These are phyloP conservation scores for Ramichloridium luteum DNA, from an alignment of 2,329 filamentous ascomycete genomes.

Conservation along the genomic window DNA sequence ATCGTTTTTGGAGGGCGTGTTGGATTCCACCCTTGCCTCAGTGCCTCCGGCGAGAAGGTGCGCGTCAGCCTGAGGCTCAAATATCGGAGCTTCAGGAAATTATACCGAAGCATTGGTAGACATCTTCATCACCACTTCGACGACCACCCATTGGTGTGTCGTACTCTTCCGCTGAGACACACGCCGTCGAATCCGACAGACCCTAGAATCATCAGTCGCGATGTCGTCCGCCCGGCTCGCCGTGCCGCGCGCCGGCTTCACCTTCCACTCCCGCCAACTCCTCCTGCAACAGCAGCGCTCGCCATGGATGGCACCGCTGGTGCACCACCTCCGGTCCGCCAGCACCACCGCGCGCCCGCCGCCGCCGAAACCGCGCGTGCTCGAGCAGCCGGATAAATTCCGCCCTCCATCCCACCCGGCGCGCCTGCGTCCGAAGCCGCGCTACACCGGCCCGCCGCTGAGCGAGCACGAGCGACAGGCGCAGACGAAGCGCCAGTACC, in stretches of 20 bases:
- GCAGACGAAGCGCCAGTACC: constrained; percentile 61
- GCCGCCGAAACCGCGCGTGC: constrained; percentile 50
- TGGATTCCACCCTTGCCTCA: too few species aligned
- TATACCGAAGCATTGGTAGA: too few species aligned
- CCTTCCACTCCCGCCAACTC: constrained; percentile 18
- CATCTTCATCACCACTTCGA: too few species aligned
- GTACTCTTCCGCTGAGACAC: too few species aligned
- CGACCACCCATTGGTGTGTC: too few species aligned
- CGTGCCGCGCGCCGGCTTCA: constrained; percentile 13
- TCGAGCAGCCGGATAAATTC: constrained; percentile 82
- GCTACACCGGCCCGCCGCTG: constrained; percentile 57
- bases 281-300: constrained; percentile 9
- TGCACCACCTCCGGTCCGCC: not conserved
- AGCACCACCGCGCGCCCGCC: constrained; percentile 18
- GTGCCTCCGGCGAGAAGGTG: too few species aligned
- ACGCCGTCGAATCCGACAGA: too few species aligned
- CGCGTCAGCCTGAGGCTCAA: too few species aligned
- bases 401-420: constrained; percentile 82
- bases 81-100: too few species aligned
- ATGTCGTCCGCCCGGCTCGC: constrained; percentile 8
- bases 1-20: too few species aligned
- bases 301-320: constrained; percentile 25
- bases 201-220: constrained; percentile 1
- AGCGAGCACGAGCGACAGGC: constrained; percentile 52
- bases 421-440: constrained; percentile 46